These are phyloP conservation scores for Agrocybe chaxingu DNA, from an alignment of 768 basidiomycete genomes.

Conservation along the genomic window DNA sequence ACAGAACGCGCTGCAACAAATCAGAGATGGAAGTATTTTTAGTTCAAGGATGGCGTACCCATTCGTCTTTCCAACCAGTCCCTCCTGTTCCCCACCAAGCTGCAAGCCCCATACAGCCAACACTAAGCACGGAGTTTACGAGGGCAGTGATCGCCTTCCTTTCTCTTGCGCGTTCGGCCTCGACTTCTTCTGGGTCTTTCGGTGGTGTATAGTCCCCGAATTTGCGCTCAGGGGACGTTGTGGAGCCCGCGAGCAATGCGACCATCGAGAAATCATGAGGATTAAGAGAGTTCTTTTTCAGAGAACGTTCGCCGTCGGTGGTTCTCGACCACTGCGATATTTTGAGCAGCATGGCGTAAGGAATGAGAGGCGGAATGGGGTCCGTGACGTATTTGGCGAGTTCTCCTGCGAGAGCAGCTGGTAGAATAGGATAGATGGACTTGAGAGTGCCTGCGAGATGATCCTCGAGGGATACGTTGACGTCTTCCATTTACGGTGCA, in stretches of 20 bases:
- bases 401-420: constrained; percentile 37
- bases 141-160: constrained; percentile 66
- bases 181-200: constrained; percentile 44
- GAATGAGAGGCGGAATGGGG: constrained; percentile 44
- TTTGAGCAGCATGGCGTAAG: constrained; percentile 54
- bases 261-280: constrained; percentile 64
- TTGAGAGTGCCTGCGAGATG: constrained; percentile 53
- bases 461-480: constrained; percentile 66
- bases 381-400: constrained; percentile 38
- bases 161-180: constrained; percentile 47
- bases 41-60: constrained; percentile 46
- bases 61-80: constrained; percentile 67
- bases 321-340: constrained; percentile 73
- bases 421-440: constrained; percentile 43
- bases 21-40: constrained; percentile 5
- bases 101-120: constrained; percentile 62
- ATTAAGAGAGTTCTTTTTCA: constrained; percentile 41
- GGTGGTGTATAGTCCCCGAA: constrained; percentile 52
- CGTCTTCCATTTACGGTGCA: constrained; percentile 22
- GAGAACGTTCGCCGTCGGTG: constrained; percentile 34
- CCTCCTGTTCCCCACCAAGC: constrained; percentile 71
- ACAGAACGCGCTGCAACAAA: constrained; percentile 49
- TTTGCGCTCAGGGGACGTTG: constrained; percentile 73
- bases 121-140: constrained; percentile 68
- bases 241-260: constrained; percentile 71